Conservation (phyloP, 1,284 basidiomycete genomes). For the Ganoderma leucocontextum region DNA sequence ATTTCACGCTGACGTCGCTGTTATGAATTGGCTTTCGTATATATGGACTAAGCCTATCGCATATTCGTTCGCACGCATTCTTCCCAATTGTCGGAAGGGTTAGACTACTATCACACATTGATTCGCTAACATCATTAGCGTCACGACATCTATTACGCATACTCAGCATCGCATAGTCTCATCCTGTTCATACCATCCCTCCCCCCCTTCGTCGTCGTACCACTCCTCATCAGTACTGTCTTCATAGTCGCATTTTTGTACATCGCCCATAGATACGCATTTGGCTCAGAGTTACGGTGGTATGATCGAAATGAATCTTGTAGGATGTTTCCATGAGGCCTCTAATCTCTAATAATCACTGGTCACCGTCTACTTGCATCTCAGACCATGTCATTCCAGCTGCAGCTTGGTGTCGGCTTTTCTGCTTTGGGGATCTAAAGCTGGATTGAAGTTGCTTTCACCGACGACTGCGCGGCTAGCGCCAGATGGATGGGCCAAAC, state of each 20-base stretch:
- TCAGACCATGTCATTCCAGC: background rate
- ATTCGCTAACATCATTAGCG: constrained; percentile 2
- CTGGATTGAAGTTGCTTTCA: background rate
- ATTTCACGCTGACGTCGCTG: constrained; percentile 5
- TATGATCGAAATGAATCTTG: constrained; percentile 8
- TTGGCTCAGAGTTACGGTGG: constrained; percentile 5
- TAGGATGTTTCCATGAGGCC: background rate
- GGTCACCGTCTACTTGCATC: background rate
- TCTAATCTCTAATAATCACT: background rate
- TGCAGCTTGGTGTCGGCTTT: background rate
- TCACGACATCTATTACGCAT: constrained; percentile 10
- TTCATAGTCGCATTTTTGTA: constrained; percentile 22
- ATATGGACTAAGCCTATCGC: constrained; percentile 10
- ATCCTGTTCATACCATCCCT: background rate
- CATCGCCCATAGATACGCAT: constrained; percentile 14
- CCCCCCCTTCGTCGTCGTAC: background rate
- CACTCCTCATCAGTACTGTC: constrained; percentile 15
- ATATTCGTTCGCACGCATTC: constrained; percentile 18
- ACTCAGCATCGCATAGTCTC: constrained; percentile 3
- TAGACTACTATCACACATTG: constrained; percentile 17
- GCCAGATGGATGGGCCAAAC: background rate
- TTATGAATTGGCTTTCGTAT: constrained; percentile 3
- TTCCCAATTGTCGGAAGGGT: background rate
- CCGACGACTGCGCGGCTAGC: background rate
- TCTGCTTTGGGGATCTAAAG: background rate